Evolutionary conservation across 208 protist genomes (phyloP).

Genomic region (Herpetomonas tarakana): DNA sequence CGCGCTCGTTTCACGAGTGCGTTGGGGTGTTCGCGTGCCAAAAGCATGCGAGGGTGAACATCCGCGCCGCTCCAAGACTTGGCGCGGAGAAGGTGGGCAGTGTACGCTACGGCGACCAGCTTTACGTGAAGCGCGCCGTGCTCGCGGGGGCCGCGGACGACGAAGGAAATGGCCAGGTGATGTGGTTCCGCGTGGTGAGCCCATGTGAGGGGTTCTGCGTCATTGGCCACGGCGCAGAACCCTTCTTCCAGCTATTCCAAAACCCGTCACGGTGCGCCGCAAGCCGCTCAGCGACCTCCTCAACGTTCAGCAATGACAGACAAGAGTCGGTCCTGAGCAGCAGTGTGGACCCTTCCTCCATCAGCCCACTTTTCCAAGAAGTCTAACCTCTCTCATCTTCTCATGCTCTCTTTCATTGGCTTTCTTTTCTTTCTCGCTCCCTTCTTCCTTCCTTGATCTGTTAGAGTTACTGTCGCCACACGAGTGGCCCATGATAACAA

Average conservation of each 20-base stretch:
- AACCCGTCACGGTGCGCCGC: conserved; percentile 22
- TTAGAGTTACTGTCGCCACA: conserved; percentile 4
- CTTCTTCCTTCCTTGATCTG: conserved; percentile 10
- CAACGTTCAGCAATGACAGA: not conserved
- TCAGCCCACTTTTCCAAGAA: conserved; percentile 10
- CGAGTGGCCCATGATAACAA: not conserved
- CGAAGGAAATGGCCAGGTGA: not conserved
- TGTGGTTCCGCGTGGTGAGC: conserved; percentile 43
- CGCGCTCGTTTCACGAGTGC: conserved; percentile 4
- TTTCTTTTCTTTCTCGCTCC: conserved; percentile 8
- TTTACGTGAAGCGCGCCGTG: conserved; percentile 13
- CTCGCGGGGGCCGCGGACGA: not conserved
- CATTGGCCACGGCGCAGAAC: conserved; percentile 10
- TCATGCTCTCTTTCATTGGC: not conserved
- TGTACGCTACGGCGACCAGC: conserved; percentile 34
- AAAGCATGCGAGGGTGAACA: conserved; percentile 14
- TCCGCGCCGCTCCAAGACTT: conserved; percentile 24
- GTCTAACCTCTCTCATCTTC: conserved; percentile 4
- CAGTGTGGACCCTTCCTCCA: conserved; percentile 3
- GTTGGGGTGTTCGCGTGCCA: conserved; percentile 39
- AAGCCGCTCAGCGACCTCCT: not conserved
- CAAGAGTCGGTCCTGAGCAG: not conserved
- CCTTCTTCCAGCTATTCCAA: conserved; percentile 33
- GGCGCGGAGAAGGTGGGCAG: conserved; percentile 12
- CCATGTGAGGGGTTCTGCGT: conserved; percentile 44